Evolutionary conservation across 257 asterid species (phyloP).

Genomic region (Forsythia suspensa): DNA sequence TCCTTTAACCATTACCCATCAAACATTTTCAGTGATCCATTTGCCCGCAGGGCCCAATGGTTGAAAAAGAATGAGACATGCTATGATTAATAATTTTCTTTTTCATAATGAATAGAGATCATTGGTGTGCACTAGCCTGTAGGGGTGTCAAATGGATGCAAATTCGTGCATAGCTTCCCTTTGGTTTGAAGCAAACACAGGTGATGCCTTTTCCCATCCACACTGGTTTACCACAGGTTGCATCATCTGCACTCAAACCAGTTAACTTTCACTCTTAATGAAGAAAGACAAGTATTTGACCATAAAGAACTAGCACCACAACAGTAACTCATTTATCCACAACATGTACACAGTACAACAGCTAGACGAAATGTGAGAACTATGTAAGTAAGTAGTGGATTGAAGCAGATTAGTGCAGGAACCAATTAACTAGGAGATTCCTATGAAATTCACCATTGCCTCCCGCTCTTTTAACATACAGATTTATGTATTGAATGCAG

Average conservation of each 20-base stretch:
- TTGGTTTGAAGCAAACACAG: constrained; percentile 78
- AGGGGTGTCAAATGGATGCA: constrained; percentile 59
- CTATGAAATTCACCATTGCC: background rate
- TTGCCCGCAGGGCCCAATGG: background rate
- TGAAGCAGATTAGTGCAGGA: background rate
- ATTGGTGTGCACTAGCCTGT: constrained; percentile 47
- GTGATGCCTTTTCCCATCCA: constrained; percentile 73
- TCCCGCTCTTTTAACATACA: background rate
- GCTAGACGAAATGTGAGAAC: background rate
- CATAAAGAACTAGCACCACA: background rate
- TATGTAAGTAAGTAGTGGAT: background rate
- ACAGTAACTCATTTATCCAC: background rate
- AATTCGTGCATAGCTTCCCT: constrained; percentile 47
- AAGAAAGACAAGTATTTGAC: background rate
- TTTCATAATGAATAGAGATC: background rate
- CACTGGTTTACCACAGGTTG: constrained; percentile 45
- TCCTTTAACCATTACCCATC: background rate
- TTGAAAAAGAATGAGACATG: background rate
- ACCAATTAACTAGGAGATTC: background rate
- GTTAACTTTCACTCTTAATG: background rate
- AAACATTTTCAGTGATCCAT: background rate
- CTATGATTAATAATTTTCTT: background rate
- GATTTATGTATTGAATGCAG: background rate
- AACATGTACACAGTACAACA: background rate
- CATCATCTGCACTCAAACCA: constrained; percentile 44